A percentile compares a stretch with the other conserved stretches of the same genome.
phyloP scores from a whole-genome alignment of 163 green algal genomes.

The Chlamydomonas reinhardtii region DNA sequence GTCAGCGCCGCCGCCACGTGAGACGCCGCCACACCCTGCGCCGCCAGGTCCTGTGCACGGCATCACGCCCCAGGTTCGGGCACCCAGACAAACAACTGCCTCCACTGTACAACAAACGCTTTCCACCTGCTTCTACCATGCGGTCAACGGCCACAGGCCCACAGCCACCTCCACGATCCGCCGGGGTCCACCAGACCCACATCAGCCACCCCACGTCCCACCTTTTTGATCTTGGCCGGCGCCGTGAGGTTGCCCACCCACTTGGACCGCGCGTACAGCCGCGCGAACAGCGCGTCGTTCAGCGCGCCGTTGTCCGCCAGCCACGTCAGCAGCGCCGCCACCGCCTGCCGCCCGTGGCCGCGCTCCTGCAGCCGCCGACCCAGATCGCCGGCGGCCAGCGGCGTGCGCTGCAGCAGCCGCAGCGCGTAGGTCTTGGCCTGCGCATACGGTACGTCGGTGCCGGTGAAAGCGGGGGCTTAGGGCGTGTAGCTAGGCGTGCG shows the following conservation, averaged over 20 bases:
- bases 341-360: neutral
- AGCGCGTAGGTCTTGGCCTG: slow-evolving; percentile 25
- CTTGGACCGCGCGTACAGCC: slow-evolving; percentile 20
- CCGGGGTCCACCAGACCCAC: too few relatives aligned
- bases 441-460: too few relatives aligned
- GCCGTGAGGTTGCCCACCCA: neutral
- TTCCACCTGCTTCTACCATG: too few relatives aligned
- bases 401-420: slow-evolving; percentile 11
- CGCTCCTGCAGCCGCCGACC: neutral
- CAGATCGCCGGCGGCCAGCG: neutral
- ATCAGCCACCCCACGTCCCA: too few relatives aligned
- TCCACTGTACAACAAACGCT: too few relatives aligned
- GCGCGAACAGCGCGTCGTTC: slow-evolving; percentile 20
- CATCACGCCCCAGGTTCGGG: too few relatives aligned
- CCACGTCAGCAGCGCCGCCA: slow-evolving; percentile 6
- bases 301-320: neutral
- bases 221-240: slow-evolving; percentile 20
- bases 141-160: too few relatives aligned
- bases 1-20: slow-evolving; percentile 5
- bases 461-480: too few relatives aligned
- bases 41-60: slow-evolving; percentile 7
- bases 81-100: too few relatives aligned
- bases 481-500: too few relatives aligned
- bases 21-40: neutral
- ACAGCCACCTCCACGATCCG: too few relatives aligned